Evolutionary conservation across 768 basidiomycete species (phyloP).

Genomic region (Sporobolomyces roseus): DNA sequence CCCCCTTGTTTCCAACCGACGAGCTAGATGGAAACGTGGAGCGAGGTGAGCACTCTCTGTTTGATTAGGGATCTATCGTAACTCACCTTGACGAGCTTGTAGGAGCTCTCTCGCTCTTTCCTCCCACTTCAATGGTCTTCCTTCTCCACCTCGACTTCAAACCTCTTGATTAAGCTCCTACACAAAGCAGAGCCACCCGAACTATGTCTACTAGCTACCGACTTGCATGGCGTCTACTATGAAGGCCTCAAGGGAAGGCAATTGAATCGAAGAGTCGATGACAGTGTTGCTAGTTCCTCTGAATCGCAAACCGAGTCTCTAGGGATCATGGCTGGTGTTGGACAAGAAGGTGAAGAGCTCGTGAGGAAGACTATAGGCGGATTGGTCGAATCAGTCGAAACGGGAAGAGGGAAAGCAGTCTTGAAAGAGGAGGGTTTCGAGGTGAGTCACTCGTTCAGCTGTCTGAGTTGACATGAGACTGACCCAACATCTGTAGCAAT

Average conservation of each 20-base stretch:
- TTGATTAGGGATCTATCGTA: neutral
- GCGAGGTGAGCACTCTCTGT: neutral
- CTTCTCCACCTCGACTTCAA: neutral
- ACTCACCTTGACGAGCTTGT: neutral
- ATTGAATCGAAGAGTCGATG: conserved; percentile 9
- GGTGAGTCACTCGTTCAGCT: neutral
- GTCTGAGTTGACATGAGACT: neutral
- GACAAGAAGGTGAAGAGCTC: conserved; percentile 7
- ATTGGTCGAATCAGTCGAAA: neutral
- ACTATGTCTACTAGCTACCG: conserved; percentile 15
- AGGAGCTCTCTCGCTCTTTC: conserved; percentile 3
- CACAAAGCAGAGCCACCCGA: neutral
- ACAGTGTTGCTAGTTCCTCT: conserved; percentile 1
- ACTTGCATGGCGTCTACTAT: conserved; percentile 13
- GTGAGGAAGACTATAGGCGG: neutral
- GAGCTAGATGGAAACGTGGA: neutral
- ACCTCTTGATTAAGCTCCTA: conserved; percentile 26
- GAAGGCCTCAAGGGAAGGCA: conserved; percentile 16
- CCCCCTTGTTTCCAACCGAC: no score
- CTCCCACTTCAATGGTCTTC: neutral
- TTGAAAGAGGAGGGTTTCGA: conserved; percentile 20
- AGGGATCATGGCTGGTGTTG: conserved; percentile 21
- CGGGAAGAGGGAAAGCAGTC: conserved; percentile 2
- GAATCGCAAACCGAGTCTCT: neutral
- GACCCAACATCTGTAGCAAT: neutral